phyloP scores from a whole-genome alignment of 352 stramenopile species.

The Pythium oligandrum region DNA sequence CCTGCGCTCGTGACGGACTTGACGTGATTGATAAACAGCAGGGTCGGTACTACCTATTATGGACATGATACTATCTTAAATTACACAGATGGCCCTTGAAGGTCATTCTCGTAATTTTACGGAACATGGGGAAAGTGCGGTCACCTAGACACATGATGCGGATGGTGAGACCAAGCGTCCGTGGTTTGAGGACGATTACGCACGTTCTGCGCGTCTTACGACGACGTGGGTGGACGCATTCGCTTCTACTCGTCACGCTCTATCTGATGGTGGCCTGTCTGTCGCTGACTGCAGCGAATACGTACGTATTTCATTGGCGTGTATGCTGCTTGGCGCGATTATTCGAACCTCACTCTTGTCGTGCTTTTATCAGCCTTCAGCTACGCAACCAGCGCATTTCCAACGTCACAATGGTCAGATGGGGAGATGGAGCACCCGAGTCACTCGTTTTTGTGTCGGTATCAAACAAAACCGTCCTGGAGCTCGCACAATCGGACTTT shows the following conservation, averaged over 20 bases:
- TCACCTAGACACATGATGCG: too few species aligned
- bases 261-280: conserved; percentile 7
- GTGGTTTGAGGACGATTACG: too few species aligned
- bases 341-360: too few species aligned
- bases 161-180: too few species aligned
- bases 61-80: conserved; percentile 1
- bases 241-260: background rate
- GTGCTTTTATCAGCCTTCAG: conserved; percentile 5
- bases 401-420: conserved; percentile 8
- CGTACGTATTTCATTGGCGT: conserved; percentile 2
- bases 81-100: background rate
- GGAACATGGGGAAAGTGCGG: too few species aligned
- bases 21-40: background rate
- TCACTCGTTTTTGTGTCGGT: conserved; percentile 7
- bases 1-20: background rate
- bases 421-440: conserved; percentile 1
- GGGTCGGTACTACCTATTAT: too few species aligned
- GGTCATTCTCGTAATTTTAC: too few species aligned
- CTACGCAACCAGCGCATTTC: conserved; percentile 4
- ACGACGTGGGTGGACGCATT: too few species aligned
- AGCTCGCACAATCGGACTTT: background rate
- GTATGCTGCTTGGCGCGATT: too few species aligned
- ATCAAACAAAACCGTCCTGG: background rate
- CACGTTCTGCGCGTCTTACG: too few species aligned
- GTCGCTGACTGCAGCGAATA: conserved; percentile 8